phyloP scores from a whole-genome alignment of 495 filamentous ascomycete genomes.

The Penicillium bialowiezense region DNA sequence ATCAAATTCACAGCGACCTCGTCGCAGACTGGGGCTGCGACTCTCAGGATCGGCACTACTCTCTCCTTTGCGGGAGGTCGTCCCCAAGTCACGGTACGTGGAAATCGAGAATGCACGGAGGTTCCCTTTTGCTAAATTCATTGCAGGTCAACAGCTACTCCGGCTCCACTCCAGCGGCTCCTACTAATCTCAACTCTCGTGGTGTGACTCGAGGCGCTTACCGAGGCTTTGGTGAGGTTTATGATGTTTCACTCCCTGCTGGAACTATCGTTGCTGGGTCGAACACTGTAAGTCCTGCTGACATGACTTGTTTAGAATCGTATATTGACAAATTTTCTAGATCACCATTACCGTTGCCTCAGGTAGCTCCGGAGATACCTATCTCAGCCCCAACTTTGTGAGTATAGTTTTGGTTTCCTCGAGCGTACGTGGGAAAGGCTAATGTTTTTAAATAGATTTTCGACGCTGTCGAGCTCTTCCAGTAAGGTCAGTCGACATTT shows the following conservation, averaged over 20 bases:
- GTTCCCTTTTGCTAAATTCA: background rate
- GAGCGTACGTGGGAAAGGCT: background rate
- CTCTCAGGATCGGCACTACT: conserved; percentile 62
- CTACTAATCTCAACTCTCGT: conserved; percentile 60
- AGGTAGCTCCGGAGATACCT: conserved; percentile 53
- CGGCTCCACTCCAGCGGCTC: conserved; percentile 47
- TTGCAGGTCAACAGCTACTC: conserved; percentile 54
- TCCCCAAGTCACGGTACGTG: conserved; percentile 25
- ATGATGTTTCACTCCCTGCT: conserved; percentile 52
- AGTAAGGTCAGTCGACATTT: too few species aligned
- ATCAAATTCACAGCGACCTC: conserved; percentile 58
- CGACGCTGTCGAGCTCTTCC: conserved; percentile 54
- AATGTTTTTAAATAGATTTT: conserved; percentile 42
- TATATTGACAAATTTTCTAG: conserved; percentile 7
- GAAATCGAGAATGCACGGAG: background rate
- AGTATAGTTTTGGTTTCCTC: conserved; percentile 23
- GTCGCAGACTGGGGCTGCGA: conserved; percentile 49
- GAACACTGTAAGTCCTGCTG: conserved; percentile 45
- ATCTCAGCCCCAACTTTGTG: conserved; percentile 60
- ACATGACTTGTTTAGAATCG: background rate
- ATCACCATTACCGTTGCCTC: conserved; percentile 58
- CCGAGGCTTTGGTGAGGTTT: conserved; percentile 59
- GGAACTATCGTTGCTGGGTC: conserved; percentile 54
- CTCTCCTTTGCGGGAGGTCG: conserved; percentile 55
- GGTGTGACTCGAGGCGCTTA: conserved; percentile 66